A percentile compares a stretch with the other conserved stretches of the same genome.
phyloP scores from a whole-genome alignment of 192 early-diverging fungal species.

The Umbelopsis ramanniana region DNA sequence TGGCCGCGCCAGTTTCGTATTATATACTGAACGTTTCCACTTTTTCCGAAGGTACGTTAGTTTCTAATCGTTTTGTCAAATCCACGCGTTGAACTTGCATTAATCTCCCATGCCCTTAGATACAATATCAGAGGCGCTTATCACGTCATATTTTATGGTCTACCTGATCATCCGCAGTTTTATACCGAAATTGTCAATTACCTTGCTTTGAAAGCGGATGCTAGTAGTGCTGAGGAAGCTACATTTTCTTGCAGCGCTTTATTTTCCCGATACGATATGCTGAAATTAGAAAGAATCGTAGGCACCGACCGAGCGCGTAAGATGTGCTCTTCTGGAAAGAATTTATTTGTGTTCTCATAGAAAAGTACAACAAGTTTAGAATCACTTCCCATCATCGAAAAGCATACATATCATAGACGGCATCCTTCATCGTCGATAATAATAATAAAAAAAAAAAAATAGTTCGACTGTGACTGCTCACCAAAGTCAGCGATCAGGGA shows the following conservation, averaged over 20 bases:
- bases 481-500: background rate
- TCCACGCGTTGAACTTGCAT: background rate
- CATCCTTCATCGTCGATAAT: background rate
- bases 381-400: background rate
- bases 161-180: conserved; percentile 84
- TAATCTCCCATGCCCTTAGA: conserved; percentile 37
- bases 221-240: conserved; percentile 51
- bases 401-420: background rate
- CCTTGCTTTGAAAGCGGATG: conserved; percentile 56
- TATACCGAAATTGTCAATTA: conserved; percentile 91
- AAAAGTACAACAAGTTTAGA: too few relatives aligned
- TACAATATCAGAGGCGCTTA: conserved; percentile 82
- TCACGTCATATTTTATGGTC: conserved; percentile 88
- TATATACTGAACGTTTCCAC: conserved; percentile 96
- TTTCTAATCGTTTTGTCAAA: background rate
- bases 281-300: conserved; percentile 89
- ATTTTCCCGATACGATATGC: conserved; percentile 82
- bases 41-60: conserved; percentile 78
- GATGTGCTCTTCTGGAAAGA: conserved; percentile 70
- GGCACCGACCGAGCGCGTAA: conserved; percentile 74
- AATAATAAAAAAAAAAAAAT: background rate
- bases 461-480: background rate
- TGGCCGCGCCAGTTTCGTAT: conserved; percentile 74
- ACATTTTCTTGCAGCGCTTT: conserved; percentile 68
- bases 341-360: conserved; percentile 59